Evolutionary conservation across 768 basidiomycete species (phyloP), one percentile per base, ranked within the genome.

Genomic region (Boletus tomentosulus): DNA sequence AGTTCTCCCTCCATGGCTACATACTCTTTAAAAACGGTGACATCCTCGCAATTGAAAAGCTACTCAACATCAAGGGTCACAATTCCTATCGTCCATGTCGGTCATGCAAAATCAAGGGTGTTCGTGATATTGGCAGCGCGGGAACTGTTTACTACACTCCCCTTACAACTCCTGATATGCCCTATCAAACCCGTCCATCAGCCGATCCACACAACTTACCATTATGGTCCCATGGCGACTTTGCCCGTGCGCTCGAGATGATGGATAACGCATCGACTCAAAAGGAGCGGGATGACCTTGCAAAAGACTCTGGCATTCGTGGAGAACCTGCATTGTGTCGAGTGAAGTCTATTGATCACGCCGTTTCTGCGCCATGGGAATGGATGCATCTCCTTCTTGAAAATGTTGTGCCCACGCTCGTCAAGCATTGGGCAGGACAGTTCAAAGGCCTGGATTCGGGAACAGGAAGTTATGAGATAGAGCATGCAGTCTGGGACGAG

Each of bases 31-130:
- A 56, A 3, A 34, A 59, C 1, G 73, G 75, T 0, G 72, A 78
- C 53, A 76, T 76, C 16, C 46, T 66, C n/a, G 70, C 71, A 0
- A 62, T 74, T 3, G 53, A 65, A 22, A 69, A 70, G 52, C 34
- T 68, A 8, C 39, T 74, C 46, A 48, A 61, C 3, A 66, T 74
- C 31, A 75, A 74, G 53, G 74, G 76, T 0, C 72, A 71, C 34
- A 77, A 75, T 54, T 42, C 73, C 72, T 0, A n/a, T n/a, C n/a
- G n/a, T n/a, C n/a, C n/a, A n/a, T 78, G 75, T 51, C 64, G 65
- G 1, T 61, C 60, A 0, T 76, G 76, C 59, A 48, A 62, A n/a
- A 71, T 76, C n/a, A 45, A 50, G 30, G 72, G 58, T n/a, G 50
- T 66, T 1, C 57, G 51, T 3, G 69, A 68, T n/a, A n/a, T n/a